Evolutionary conservation across 768 basidiomycete genomes (phyloP).

Genomic region (Rhodotorula sphaerocarpa): DNA sequence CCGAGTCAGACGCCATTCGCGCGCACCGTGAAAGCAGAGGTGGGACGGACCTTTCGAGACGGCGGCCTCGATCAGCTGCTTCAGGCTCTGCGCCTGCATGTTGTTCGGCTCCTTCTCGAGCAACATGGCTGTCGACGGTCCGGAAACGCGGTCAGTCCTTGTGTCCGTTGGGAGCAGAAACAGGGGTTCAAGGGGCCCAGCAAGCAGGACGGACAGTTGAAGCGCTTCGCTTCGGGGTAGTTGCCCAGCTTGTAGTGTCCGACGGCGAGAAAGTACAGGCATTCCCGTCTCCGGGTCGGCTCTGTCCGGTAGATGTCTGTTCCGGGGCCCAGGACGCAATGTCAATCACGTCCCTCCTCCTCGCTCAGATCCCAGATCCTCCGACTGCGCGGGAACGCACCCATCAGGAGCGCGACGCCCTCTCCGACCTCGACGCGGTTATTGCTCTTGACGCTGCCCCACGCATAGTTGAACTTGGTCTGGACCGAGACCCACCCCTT

Average conservation of each 20-base stretch:
- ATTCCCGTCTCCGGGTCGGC: constrained; percentile 78
- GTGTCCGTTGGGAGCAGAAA: neutral
- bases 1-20: constrained; percentile 1
- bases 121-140: constrained; percentile 55
- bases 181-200: too few species aligned
- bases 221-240: constrained; percentile 81
- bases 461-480: constrained; percentile 94
- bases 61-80: constrained; percentile 73
- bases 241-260: constrained; percentile 96
- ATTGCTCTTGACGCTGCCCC: constrained; percentile 84
- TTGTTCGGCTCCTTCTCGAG: constrained; percentile 88
- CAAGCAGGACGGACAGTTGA: constrained; percentile 65
- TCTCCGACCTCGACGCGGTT: constrained; percentile 76
- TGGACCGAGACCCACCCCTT: constrained; percentile 82
- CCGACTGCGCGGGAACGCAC: too few species aligned
- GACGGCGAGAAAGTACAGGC: constrained; percentile 88
- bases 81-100: constrained; percentile 79
- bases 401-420: constrained; percentile 84
- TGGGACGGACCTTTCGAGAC: constrained; percentile 62
- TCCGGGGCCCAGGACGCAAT: neutral
- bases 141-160: neutral
- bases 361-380: too few species aligned
- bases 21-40: neutral
- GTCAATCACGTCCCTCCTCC: neutral
- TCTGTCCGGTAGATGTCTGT: constrained; percentile 86